phyloP scores from a whole-genome alignment of 2,329 filamentous ascomycete genomes.

The Tothia fuscella region DNA sequence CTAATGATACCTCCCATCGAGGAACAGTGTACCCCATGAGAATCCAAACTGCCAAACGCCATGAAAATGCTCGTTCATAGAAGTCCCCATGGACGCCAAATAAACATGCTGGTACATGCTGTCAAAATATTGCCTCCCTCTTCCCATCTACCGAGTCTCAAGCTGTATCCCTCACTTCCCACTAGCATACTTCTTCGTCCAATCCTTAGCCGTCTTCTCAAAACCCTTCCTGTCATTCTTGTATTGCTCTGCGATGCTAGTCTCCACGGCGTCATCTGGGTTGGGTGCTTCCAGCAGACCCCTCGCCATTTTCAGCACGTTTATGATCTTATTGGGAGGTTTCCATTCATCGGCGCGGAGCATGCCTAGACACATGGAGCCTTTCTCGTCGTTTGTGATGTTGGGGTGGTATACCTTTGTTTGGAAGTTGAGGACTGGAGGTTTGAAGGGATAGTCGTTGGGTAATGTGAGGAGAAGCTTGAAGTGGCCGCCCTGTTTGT shows the following conservation, averaged over 20 bases:
- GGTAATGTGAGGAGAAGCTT: slow-evolving; percentile 62
- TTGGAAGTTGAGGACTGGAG: slow-evolving; percentile 64
- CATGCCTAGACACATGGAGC: slow-evolving; percentile 74
- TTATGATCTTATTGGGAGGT: slow-evolving; percentile 63
- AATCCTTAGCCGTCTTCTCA: slow-evolving; percentile 62
- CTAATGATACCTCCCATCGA: too few relatives aligned
- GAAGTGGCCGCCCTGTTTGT: slow-evolving; percentile 55
- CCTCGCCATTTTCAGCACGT: slow-evolving; percentile 66
- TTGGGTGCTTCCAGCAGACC: slow-evolving; percentile 68
- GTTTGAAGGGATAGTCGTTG: slow-evolving; percentile 79
- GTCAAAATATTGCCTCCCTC: too few relatives aligned
- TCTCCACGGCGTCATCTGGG: slow-evolving; percentile 81
- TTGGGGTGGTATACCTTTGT: slow-evolving; percentile 96
- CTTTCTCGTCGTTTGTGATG: slow-evolving; percentile 74
- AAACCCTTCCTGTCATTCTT: slow-evolving; percentile 55
- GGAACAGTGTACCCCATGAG: too few relatives aligned
- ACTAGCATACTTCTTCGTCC: slow-evolving; percentile 61
- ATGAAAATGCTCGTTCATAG: too few relatives aligned
- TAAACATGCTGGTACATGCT: too few relatives aligned
- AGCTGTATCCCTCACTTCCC: slow-evolving; percentile 20
- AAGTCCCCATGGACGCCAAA: too few relatives aligned
- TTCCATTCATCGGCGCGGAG: slow-evolving; percentile 87
- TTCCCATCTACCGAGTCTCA: too few relatives aligned
- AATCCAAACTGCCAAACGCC: too few relatives aligned
- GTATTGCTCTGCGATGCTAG: slow-evolving; percentile 75